phyloP scores from a whole-genome alignment of 495 filamentous ascomycete species.

The Sordaria brevicollis region DNA sequence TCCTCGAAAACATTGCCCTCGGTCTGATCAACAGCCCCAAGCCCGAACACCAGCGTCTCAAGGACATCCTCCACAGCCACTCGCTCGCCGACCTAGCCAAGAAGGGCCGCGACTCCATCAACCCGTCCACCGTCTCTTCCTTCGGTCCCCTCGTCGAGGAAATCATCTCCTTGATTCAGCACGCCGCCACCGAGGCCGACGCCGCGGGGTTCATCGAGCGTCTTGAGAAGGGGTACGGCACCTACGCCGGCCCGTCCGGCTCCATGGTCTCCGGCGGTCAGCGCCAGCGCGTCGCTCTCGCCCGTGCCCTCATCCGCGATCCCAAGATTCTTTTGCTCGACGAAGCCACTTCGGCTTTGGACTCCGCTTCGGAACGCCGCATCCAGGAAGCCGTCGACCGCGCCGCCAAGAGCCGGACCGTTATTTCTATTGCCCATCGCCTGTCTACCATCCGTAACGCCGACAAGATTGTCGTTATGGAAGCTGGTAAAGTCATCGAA shows the following conservation, averaged over 20 bases:
- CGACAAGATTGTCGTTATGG: slow-evolving; percentile 90
- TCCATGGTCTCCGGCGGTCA: slow-evolving; percentile 84
- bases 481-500: slow-evolving; percentile 67
- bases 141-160: slow-evolving; percentile 30
- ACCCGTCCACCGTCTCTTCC: not conserved
- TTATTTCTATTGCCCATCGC: slow-evolving; percentile 87
- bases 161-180: slow-evolving; percentile 53
- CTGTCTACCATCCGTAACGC: slow-evolving; percentile 91
- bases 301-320: slow-evolving; percentile 77
- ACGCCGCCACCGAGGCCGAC: slow-evolving; percentile 78
- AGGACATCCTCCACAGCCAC: slow-evolving; percentile 5
- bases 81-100: slow-evolving; percentile 6
- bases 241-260: slow-evolving; percentile 81
- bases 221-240: slow-evolving; percentile 81
- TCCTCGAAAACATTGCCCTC: slow-evolving; percentile 71
- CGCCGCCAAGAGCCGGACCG: slow-evolving; percentile 73
- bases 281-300: slow-evolving; percentile 77
- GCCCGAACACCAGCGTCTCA: slow-evolving; percentile 44
- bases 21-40: slow-evolving; percentile 76
- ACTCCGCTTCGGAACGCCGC: slow-evolving; percentile 85
- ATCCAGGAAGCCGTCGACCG: slow-evolving; percentile 83
- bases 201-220: slow-evolving; percentile 74
- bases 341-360: slow-evolving; percentile 82
- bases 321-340: slow-evolving; percentile 83
- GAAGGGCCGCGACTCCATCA: slow-evolving; percentile 6